A percentile compares a stretch with the other conserved stretches of the same genome.
These are phyloP conservation scores for Populus pruinosa DNA, from an alignment of 345 rosid genomes.

Conservation along the genomic window DNA sequence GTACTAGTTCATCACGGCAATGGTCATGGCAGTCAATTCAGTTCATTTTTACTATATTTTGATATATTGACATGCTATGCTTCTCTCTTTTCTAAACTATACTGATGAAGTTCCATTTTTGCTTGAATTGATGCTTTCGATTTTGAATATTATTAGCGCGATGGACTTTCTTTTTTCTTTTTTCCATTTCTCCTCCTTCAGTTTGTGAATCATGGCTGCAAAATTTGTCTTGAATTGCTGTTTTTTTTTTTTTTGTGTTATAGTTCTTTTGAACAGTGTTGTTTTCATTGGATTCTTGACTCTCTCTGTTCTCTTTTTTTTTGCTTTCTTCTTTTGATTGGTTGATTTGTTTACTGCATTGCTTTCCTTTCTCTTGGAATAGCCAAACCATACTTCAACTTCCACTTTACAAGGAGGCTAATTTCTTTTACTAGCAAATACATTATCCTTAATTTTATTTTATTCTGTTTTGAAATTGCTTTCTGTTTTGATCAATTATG, in stretches of 20 bases:
- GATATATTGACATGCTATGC: neutral
- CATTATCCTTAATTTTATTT: neutral
- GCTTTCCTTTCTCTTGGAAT: constrained; percentile 14
- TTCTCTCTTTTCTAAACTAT: neutral
- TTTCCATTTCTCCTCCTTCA: neutral
- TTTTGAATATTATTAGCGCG: neutral
- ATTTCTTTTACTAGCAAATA: constrained; percentile 7
- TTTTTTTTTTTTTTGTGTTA: neutral
- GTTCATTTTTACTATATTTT: constrained; percentile 2
- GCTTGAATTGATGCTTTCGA: neutral
- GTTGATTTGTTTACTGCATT: constrained; percentile 14
- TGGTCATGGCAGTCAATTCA: constrained; percentile 11
- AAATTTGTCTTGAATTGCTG: neutral
- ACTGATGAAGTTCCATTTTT: neutral
- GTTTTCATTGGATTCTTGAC: constrained; percentile 21
- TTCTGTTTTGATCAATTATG: neutral
- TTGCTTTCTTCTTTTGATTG: neutral
- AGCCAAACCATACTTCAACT: constrained; percentile 10
- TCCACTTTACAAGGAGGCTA: neutral
- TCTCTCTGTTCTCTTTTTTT: neutral
- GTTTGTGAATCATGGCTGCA: neutral
- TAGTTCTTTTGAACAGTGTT: neutral
- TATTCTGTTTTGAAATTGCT: neutral
- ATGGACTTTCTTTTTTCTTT: neutral
- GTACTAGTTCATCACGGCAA: neutral